Percentiles rank a stretch among this genome's conserved stretches.
These are phyloP conservation scores for Xylaria sp. DNA, from an alignment of 2,329 filamentous ascomycete genomes.

Conservation along the genomic window DNA sequence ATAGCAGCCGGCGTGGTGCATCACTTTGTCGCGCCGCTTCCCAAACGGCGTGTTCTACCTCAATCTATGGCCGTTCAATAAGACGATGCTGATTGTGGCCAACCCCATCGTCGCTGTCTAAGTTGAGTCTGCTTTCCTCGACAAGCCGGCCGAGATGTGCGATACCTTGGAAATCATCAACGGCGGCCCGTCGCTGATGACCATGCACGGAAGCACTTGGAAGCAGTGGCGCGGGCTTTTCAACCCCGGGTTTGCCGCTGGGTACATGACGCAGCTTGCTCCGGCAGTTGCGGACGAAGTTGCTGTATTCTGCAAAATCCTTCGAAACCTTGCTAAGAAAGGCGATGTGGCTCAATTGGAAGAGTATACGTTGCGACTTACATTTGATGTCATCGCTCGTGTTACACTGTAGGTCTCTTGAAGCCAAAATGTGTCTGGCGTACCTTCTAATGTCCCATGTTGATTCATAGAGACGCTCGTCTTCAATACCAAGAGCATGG, in stretches of 20 bases:
- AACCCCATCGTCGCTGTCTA: conserved; percentile 36
- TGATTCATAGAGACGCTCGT: conserved; percentile 38
- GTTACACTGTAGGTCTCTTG: conserved; percentile 38
- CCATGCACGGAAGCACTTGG: conserved; percentile 51
- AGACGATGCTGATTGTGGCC: conserved; percentile 36
- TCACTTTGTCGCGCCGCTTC: conserved; percentile 35
- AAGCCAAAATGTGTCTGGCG: background rate
- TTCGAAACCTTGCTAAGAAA: conserved; percentile 20
- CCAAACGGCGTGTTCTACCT: conserved; percentile 41
- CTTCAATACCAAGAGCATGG: conserved; percentile 42
- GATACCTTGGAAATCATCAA: conserved; percentile 46
- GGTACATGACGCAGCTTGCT: conserved; percentile 37
- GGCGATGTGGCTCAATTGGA: conserved; percentile 41
- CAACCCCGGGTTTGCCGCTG: conserved; percentile 42
- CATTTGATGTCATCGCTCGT: conserved; percentile 43
- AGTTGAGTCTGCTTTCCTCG: conserved; percentile 38
- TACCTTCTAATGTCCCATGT: background rate
- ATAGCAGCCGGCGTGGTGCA: conserved; percentile 32
- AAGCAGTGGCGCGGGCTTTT: conserved; percentile 44
- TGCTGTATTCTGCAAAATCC: conserved; percentile 38
- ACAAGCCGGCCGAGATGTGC: conserved; percentile 37
- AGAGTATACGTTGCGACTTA: conserved; percentile 43
- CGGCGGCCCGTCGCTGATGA: conserved; percentile 59
- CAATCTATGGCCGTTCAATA: conserved; percentile 42
- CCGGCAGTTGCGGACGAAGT: conserved; percentile 41